Conservation (phyloP, 441 rosid species). For the Aleurites moluccanus region DNA sequence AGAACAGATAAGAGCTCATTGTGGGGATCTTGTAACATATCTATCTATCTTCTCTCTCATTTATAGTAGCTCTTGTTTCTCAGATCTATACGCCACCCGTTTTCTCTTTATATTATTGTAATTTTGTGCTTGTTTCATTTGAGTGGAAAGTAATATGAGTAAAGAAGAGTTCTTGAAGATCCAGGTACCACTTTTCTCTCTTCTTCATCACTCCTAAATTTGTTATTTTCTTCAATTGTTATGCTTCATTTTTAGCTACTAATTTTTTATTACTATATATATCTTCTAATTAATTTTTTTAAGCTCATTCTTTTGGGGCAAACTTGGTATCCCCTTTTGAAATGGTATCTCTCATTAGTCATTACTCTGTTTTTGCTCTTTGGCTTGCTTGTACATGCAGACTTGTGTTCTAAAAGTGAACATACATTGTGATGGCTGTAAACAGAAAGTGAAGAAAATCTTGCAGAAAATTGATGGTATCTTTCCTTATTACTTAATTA, state of each 20-base stretch:
- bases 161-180: conserved; percentile 97
- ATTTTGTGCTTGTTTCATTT: conserved; percentile 31
- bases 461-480: conserved; percentile 87
- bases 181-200: conserved; percentile 52
- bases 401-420: conserved; percentile 90
- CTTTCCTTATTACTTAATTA: not conserved
- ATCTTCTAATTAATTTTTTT: not conserved
- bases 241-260: conserved; percentile 25
- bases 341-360: conserved; percentile 8
- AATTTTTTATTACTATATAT: not conserved
- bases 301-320: not conserved
- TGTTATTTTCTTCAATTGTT: conserved; percentile 2
- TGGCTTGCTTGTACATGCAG: conserved; percentile 53
- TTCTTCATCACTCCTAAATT: not conserved
- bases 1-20: conserved; percentile 30
- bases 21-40: conserved; percentile 22
- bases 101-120: conserved; percentile 11
- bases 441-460: conserved; percentile 86
- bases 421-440: conserved; percentile 96
- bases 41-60: conserved; percentile 19
- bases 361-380: conserved; percentile 14
- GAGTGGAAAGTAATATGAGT: conserved; percentile 52
- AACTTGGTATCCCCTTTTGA: not conserved
- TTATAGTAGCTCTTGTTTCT: conserved; percentile 20
- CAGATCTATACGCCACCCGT: conserved; percentile 48